Percentiles rank a stretch among this genome's conserved stretches.
Conservation (phyloP, 2,329 filamentous ascomycete genomes). For the Rhinocladiella mackenziei region DNA sequence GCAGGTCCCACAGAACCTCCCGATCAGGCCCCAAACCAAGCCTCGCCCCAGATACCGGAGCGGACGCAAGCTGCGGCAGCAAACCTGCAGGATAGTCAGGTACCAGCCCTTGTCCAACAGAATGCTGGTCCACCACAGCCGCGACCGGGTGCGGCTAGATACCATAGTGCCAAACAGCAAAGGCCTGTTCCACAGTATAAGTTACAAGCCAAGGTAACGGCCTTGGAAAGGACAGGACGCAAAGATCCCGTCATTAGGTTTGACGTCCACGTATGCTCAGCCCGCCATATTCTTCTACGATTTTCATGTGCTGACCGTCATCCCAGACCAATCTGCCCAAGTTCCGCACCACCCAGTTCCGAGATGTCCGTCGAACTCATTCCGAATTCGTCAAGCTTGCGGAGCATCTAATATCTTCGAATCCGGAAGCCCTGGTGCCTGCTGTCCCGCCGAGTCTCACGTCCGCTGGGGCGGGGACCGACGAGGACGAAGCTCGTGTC, state of each 20-base stretch:
- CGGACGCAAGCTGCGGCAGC: conserved; percentile 15
- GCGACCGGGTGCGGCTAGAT: conserved; percentile 42
- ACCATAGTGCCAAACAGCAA: conserved; percentile 42
- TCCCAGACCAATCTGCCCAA: conserved; percentile 92
- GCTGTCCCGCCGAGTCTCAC: conserved; percentile 93
- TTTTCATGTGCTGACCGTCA: conserved; percentile 15
- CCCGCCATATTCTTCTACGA: neutral
- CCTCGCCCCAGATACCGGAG: too few species aligned
- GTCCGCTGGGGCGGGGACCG: conserved; percentile 88
- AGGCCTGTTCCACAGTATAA: conserved; percentile 67
- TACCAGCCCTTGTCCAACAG: conserved; percentile 32
- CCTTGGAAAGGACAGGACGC: conserved; percentile 84
- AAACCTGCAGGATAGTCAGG: conserved; percentile 25
- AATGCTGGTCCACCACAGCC: conserved; percentile 32
- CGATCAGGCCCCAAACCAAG: conserved; percentile 6
- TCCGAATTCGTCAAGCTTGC: conserved; percentile 96
- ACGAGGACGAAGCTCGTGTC: conserved; percentile 87
- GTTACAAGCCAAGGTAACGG: conserved; percentile 91
- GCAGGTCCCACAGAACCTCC: conserved; percentile 1
- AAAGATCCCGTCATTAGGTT: conserved; percentile 95
- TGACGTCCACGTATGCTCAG: conserved; percentile 78
- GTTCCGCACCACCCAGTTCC: conserved; percentile 96
- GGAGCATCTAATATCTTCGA: conserved; percentile 93
- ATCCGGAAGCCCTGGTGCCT: conserved; percentile 90
- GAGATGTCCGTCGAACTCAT: conserved; percentile 91